These are phyloP conservation scores for Hypoxylon sp. DNA, from an alignment of 2,329 filamentous ascomycete genomes.

Conservation along the genomic window DNA sequence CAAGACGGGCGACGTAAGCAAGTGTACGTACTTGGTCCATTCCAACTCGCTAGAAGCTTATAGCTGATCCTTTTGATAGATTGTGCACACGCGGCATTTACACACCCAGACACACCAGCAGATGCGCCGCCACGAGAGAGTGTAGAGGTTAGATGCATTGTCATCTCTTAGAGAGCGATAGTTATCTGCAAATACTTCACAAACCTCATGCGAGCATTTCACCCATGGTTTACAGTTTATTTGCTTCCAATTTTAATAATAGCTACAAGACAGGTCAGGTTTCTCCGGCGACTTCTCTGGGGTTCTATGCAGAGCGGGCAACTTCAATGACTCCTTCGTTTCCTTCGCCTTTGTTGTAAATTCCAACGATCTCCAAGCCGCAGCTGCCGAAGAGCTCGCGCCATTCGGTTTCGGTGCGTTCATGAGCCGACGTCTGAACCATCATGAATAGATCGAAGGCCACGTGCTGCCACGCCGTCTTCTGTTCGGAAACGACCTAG, in stretches of 20 bases:
- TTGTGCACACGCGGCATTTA: conserved; percentile 36
- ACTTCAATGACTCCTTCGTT: conserved; percentile 26
- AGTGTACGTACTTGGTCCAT: neutral
- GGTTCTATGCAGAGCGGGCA: neutral
- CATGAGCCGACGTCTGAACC: conserved; percentile 18
- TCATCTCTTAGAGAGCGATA: too few species aligned
- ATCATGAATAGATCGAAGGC: conserved; percentile 35
- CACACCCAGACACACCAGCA: conserved; percentile 11
- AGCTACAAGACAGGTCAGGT: too few species aligned
- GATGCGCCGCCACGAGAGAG: conserved; percentile 1
- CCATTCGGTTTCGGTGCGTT: conserved; percentile 33
- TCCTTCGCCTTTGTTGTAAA: conserved; percentile 24
- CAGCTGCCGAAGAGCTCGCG: conserved; percentile 19
- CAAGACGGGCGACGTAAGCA: conserved; percentile 10
- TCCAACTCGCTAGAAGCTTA: neutral
- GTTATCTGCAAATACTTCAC: too few species aligned
- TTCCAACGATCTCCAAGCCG: conserved; percentile 15
- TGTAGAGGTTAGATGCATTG: neutral
- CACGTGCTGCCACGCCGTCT: conserved; percentile 31
- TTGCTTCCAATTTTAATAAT: too few species aligned
- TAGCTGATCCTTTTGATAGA: conserved; percentile 7
- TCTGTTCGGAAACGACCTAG: conserved; percentile 25
- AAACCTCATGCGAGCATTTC: too few species aligned
- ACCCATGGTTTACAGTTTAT: too few species aligned
- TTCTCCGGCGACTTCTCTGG: neutral